Conservation (phyloP, 2,329 filamentous ascomycete genomes). For the Colletotrichum cordylinicola region DNA sequence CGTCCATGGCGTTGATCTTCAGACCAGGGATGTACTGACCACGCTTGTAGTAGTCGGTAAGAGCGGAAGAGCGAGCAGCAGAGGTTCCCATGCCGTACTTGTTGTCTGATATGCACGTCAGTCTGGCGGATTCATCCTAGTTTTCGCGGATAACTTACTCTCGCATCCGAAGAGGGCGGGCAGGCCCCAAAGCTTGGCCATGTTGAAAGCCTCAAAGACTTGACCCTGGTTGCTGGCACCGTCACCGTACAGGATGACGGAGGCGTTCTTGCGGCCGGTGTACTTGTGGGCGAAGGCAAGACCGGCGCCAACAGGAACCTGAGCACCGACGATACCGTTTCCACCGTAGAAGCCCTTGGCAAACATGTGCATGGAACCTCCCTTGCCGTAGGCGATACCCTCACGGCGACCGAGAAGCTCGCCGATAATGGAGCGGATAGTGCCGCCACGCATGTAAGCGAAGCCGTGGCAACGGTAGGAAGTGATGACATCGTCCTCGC, state of each 20-base stretch:
- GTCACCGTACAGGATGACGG: constrained; percentile 93
- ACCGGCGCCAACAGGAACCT: constrained; percentile 96
- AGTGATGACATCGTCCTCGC: constrained; percentile 93
- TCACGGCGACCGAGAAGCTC: constrained; percentile 94
- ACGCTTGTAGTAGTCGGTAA: constrained; percentile 99
- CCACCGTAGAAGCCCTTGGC: constrained; percentile 96
- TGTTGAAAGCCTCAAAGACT: constrained; percentile 99
- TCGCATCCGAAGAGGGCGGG: constrained; percentile 97
- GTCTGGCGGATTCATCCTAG: not conserved
- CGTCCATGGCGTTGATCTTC: constrained; percentile 99
- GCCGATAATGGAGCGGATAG: constrained; percentile 91
- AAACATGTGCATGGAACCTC: constrained; percentile 99
- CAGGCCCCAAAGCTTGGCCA: constrained; percentile 99
- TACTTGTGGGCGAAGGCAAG: constrained; percentile 98
- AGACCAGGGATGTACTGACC: constrained; percentile 99
- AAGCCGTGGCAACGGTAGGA: constrained; percentile 99
- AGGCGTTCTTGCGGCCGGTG: constrained; percentile 82
- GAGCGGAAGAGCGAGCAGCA: constrained; percentile 88
- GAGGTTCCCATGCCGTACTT: constrained; percentile 99
- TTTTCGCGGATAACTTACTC: constrained; percentile 68
- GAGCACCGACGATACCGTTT: constrained; percentile 98
- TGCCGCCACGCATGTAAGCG: constrained; percentile 92
- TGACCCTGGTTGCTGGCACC: constrained; percentile 99
- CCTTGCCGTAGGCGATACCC: constrained; percentile 98
- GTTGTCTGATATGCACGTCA: constrained; percentile 74